Evolutionary conservation across 441 rosid species (phyloP).

Genomic region (Arabidopsis hybrid): DNA sequence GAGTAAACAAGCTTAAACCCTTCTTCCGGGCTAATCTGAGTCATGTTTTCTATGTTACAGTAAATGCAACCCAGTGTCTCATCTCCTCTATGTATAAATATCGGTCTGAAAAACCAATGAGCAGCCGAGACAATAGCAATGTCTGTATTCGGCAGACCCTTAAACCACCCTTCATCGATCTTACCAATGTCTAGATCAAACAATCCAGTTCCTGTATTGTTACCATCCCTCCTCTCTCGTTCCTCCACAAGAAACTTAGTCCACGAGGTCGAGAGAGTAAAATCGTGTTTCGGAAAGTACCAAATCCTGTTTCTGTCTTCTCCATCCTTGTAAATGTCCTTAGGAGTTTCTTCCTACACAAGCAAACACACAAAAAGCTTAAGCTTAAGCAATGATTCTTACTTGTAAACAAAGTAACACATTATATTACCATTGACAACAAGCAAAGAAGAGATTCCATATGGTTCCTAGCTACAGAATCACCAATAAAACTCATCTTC

Average conservation of each 20-base stretch:
- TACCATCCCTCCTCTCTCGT: constrained; percentile 52
- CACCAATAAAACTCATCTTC: constrained; percentile 84
- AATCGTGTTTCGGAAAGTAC: constrained; percentile 65
- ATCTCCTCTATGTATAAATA: constrained; percentile 54
- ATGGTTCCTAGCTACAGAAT: constrained; percentile 89
- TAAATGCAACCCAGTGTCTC: constrained; percentile 65
- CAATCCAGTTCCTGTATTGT: constrained; percentile 56
- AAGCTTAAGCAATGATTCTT: constrained; percentile 18
- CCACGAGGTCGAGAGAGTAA: constrained; percentile 76
- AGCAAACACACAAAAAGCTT: constrained; percentile 5
- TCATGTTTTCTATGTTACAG: constrained; percentile 60
- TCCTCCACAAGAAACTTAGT: constrained; percentile 65
- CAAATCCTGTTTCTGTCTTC: constrained; percentile 71
- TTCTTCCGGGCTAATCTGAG: constrained; percentile 45
- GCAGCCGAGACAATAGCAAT: constrained; percentile 68
- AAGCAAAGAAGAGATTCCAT: constrained; percentile 88
- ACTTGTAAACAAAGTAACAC: constrained; percentile 34
- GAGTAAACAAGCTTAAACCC: constrained; percentile 59
- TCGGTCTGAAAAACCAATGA: constrained; percentile 83
- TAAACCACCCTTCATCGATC: constrained; percentile 63
- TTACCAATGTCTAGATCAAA: constrained; percentile 56
- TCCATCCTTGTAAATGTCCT: constrained; percentile 54
- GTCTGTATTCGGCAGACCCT: constrained; percentile 54
- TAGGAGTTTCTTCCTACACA: constrained; percentile 72
- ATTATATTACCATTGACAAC: constrained; percentile 60